phyloP scores from a whole-genome alignment of 768 basidiomycete species.

The Porphyrellus cyaneotinctus region DNA sequence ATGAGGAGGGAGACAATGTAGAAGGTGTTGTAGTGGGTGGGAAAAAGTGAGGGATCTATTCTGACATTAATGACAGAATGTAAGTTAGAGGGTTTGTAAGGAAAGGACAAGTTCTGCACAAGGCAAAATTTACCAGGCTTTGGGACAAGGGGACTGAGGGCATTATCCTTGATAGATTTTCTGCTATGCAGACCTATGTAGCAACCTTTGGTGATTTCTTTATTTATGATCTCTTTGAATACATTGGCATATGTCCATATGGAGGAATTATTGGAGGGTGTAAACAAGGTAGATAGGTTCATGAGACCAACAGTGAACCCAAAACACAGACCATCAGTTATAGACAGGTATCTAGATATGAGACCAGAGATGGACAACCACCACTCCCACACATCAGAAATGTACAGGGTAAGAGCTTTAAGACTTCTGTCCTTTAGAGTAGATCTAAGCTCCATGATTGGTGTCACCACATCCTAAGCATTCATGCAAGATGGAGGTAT shows the following conservation, averaged over 20 bases:
- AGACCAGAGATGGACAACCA: not conserved
- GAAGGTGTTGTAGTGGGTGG: not conserved
- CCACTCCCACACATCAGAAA: not conserved
- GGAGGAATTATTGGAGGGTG: not conserved
- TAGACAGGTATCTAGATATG: not conserved
- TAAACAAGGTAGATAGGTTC: not conserved
- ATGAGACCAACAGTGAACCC: not conserved
- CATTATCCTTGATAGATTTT: rapidly evolving
- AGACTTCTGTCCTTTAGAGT: not conserved
- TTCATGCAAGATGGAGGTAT: not conserved
- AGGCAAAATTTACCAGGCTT: not conserved
- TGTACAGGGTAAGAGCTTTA: not conserved
- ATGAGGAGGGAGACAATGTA: not conserved
- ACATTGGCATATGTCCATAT: not conserved
- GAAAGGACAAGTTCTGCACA: not conserved
- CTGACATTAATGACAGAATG: not conserved
- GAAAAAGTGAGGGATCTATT: not conserved
- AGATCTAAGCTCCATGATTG: not conserved
- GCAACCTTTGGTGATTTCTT: not conserved
- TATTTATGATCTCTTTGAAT: not conserved
- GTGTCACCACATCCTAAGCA: not conserved
- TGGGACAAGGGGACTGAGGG: not conserved
- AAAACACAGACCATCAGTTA: not conserved
- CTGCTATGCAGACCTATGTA: not conserved
- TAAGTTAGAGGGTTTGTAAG: not conserved